phyloP scores from a whole-genome alignment of 2,329 filamentous ascomycete genomes.

The Fonsecaea pugnacius region DNA sequence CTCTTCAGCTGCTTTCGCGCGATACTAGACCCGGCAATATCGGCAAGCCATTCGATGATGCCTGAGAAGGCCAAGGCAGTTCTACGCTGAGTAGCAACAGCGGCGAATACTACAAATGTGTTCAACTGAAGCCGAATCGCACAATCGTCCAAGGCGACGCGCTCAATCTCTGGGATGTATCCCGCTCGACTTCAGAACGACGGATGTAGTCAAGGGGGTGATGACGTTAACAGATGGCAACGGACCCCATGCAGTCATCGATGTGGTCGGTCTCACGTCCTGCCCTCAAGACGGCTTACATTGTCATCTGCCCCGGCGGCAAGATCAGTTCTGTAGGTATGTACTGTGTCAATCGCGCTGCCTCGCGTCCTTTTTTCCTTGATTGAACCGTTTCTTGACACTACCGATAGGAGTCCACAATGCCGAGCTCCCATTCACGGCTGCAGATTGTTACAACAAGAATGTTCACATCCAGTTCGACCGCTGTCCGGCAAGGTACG shows the following conservation, averaged over 20 bases:
- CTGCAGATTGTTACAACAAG: constrained; percentile 56
- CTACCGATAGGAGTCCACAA: constrained; percentile 71
- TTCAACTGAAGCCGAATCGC: no score
- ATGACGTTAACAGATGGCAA: constrained; percentile 74
- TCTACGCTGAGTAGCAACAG: no score
- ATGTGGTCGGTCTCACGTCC: constrained; percentile 73
- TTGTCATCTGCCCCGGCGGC: constrained; percentile 72
- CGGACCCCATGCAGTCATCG: constrained; percentile 82
- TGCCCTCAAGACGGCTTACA: constrained; percentile 71
- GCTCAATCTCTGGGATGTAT: constrained; percentile 40
- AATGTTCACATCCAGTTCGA: constrained; percentile 76
- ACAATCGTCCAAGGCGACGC: no score
- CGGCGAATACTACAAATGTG: no score
- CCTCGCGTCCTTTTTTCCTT: background rate
- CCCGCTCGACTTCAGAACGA: constrained; percentile 22
- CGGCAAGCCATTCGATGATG: no score
- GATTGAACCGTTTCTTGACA: background rate
- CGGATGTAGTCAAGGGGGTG: constrained; percentile 58
- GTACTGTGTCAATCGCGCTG: constrained; percentile 54
- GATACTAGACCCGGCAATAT: no score
- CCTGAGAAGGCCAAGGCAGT: no score
- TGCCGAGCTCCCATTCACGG: constrained; percentile 51
- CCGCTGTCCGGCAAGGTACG: constrained; percentile 72
- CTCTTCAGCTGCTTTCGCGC: constrained; percentile 24
- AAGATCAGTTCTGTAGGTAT: constrained; percentile 52